These are phyloP conservation scores for Pyrenophora tritici-repentis DNA, from an alignment of 2,329 filamentous ascomycete genomes.

Conservation along the genomic window DNA sequence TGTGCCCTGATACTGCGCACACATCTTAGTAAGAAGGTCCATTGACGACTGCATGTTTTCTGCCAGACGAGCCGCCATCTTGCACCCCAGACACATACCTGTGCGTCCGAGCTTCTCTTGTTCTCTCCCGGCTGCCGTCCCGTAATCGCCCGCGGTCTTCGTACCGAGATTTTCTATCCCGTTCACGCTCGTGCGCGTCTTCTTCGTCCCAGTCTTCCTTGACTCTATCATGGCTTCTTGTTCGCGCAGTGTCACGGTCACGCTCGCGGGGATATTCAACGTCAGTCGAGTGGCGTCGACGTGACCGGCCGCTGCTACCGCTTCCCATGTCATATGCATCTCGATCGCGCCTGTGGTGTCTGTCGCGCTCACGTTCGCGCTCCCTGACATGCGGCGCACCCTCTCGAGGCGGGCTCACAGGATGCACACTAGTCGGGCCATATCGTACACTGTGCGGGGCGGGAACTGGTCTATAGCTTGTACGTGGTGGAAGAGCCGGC, in stretches of 20 bases:
- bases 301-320: conserved; percentile 16
- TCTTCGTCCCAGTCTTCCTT: conserved; percentile 35
- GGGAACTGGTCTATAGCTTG: conserved; percentile 31
- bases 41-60: conserved; percentile 37
- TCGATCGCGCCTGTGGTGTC: conserved; percentile 18
- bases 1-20: conserved; percentile 22
- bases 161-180: conserved; percentile 1
- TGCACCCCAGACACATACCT: conserved; percentile 43
- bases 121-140: conserved; percentile 20
- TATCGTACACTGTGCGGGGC: conserved; percentile 30
- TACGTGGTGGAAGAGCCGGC: conserved; percentile 32
- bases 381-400: conserved; percentile 23
- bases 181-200: conserved; percentile 10
- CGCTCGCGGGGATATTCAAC: conserved; percentile 33
- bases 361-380: conserved; percentile 24
- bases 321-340: conserved; percentile 16
- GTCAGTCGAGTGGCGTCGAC: conserved; percentile 32
- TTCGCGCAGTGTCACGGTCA: conserved; percentile 24
- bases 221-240: conserved; percentile 36
- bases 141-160: conserved; percentile 3
- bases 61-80: conserved; percentile 39
- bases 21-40: conserved; percentile 24
- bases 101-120: conserved; percentile 27
- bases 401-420: conserved; percentile 29
- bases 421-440: conserved; percentile 16